Evolutionary conservation across 306 rosid genomes (phyloP).

Genomic region (Casuarina glauca): DNA sequence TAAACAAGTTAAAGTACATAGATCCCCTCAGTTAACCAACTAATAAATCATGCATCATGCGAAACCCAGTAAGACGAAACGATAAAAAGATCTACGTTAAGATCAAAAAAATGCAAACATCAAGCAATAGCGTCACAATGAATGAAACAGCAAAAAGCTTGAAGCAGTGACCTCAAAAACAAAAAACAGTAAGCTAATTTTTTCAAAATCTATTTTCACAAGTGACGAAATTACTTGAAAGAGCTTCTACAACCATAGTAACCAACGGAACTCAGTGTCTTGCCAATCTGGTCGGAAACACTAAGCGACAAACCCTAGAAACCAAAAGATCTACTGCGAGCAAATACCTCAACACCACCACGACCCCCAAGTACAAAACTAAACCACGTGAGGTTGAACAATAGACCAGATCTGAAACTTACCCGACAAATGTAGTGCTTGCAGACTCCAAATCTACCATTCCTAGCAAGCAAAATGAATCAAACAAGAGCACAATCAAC

Average conservation of each 20-base stretch:
- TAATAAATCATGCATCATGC: neutral
- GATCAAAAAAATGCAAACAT: neutral
- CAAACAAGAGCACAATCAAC: constrained; percentile 16
- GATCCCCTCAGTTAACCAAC: constrained; percentile 4
- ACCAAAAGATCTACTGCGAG: constrained; percentile 42
- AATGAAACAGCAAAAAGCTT: neutral
- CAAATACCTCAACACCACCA: constrained; percentile 1
- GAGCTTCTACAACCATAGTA: neutral
- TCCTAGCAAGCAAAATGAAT: constrained; percentile 42
- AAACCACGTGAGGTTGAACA: constrained; percentile 2
- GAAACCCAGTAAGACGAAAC: neutral
- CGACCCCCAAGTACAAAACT: constrained; percentile 27
- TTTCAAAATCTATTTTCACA: neutral
- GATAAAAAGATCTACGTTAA: neutral
- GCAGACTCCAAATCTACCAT: constrained; percentile 55
- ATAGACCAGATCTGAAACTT: constrained; percentile 60
- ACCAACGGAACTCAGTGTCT: neutral
- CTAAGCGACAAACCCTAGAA: constrained; percentile 32
- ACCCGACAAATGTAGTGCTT: constrained; percentile 52
- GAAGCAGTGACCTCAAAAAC: neutral
- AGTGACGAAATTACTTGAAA: neutral
- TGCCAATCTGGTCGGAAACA: constrained; percentile 3
- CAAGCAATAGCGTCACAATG: neutral
- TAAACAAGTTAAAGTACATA: neutral
- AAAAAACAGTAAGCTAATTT: neutral